Evolutionary conservation across 768 basidiomycete species (phyloP), one percentile per base, ranked within the genome.

Genomic region (Leccinum subtestaceum): DNA sequence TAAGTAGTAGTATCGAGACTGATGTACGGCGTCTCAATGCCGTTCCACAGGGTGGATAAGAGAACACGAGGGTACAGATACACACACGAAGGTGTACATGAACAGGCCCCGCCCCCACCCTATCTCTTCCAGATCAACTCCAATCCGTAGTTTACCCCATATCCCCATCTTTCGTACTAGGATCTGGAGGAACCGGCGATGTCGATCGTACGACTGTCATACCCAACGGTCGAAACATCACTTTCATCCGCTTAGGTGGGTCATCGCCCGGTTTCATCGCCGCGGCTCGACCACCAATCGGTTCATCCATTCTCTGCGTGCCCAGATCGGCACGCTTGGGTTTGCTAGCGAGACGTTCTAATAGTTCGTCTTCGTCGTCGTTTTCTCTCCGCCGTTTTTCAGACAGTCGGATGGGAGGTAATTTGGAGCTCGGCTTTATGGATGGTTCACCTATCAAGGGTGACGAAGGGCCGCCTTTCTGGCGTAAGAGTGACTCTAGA

Each of bases 331-430:
- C 72, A 60, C 81, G 84, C 74, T 85, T 87, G 25, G 79, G 67
- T 68, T 86, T 90, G 57, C 62, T 76, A 7, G 79, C 80, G 51
- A 92, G 77, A 52, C 84, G 82, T 55, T 81, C 84, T 51, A 91
- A 72, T 64, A 82, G 70, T 67, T 85, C 85, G 57, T 91, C 81
- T 57, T 85, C 86, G 46, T 90, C 89, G 17, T 89, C 90, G 4
- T 85, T 85, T 34, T 81, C 82, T 66, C 91, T 76, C 67, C 85
- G 78, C 60, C 91, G 81, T 72, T 93, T 92, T 69, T 87, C 87
- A 23, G 83, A 77, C 53, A 85, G 76, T 48, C 84, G 81, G 71
- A 84, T 75, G 4, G 79, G 73, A 2, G 76, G 78, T 55, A 78
- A 65, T 58, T 69, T 73, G 23, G 71, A 67, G 17, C 72, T 67